These are phyloP conservation scores for Epichloe coenophiala DNA, from an alignment of 2,329 filamentous ascomycete genomes.

Conservation along the genomic window DNA sequence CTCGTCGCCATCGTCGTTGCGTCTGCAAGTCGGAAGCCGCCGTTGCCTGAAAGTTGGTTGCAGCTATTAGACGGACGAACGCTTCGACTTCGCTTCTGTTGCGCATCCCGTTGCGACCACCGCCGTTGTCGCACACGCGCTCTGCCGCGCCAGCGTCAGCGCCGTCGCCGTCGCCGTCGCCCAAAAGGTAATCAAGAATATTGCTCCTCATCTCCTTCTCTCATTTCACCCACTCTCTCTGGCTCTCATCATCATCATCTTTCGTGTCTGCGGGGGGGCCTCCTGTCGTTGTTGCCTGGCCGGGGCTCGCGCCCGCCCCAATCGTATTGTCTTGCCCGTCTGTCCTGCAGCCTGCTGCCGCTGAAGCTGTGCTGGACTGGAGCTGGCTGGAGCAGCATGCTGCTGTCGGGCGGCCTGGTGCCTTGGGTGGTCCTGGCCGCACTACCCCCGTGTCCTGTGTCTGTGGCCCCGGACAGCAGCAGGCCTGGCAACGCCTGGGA, in stretches of 20 bases:
- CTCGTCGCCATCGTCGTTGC: slow-evolving; percentile 3
- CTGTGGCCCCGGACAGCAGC: no score
- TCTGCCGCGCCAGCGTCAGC: slow-evolving; percentile 5
- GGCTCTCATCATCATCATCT: slow-evolving; percentile 1
- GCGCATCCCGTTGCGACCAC: slow-evolving; percentile 5
- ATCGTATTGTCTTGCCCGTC: no score
- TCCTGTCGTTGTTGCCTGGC: slow-evolving; percentile 1
- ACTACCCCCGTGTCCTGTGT: no score
- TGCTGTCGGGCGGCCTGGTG: no score
- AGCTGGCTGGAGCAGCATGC: no score
- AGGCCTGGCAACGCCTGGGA: no score
- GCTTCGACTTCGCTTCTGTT: slow-evolving; percentile 1
- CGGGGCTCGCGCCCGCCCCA: not conserved
- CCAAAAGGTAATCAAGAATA: slow-evolving; percentile 4
- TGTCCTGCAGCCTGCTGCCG: not conserved
- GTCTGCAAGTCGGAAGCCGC: not conserved
- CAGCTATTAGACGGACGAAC: not conserved
- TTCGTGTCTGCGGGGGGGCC: slow-evolving; percentile 4
- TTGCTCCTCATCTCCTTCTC: not conserved
- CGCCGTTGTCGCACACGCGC: slow-evolving; percentile 7
- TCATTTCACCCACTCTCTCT: not conserved
- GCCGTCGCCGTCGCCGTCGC: not conserved
- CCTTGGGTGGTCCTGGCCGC: no score
- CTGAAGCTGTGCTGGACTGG: not conserved
- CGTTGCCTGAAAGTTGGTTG: not conserved